These are phyloP conservation scores for Cladosporium sp. DNA, from an alignment of 2,329 filamentous ascomycete species.

Conservation along the genomic window DNA sequence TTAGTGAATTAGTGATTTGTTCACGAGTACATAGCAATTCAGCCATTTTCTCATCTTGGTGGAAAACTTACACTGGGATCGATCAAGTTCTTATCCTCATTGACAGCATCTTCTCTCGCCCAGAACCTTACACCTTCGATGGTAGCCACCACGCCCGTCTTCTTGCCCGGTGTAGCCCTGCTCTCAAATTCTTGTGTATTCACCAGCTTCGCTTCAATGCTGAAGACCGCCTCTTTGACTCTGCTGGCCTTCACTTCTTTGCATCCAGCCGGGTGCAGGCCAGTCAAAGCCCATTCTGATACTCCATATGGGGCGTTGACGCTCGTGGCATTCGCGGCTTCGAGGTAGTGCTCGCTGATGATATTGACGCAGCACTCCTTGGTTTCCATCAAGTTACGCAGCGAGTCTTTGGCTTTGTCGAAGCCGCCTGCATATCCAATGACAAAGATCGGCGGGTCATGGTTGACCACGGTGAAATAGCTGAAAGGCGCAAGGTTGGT, in stretches of 20 bases:
- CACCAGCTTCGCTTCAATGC: conserved; percentile 75
- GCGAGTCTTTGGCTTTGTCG: conserved; percentile 68
- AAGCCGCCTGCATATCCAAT: conserved; percentile 57
- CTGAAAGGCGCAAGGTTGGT: conserved; percentile 83
- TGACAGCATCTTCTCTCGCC: conserved; percentile 82
- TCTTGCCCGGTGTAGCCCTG: conserved; percentile 64
- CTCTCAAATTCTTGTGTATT: conserved; percentile 74
- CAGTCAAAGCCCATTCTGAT: conserved; percentile 75
- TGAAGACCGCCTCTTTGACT: conserved; percentile 78
- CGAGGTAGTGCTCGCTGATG: conserved; percentile 76
- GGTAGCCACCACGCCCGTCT: conserved; percentile 68
- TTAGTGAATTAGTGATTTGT: neutral
- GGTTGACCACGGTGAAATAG: conserved; percentile 78
- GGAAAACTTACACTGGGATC: conserved; percentile 60
- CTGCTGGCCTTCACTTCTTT: conserved; percentile 65
- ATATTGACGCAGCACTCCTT: conserved; percentile 78
- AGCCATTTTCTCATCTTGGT: neutral
- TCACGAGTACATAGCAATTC: neutral
- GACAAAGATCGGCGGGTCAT: conserved; percentile 82
- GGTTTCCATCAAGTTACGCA: conserved; percentile 67
- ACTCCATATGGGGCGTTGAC: conserved; percentile 74
- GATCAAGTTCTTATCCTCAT: conserved; percentile 69
- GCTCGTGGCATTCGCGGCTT: conserved; percentile 78
- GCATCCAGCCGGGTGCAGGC: conserved; percentile 66
- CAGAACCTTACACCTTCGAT: conserved; percentile 85